Percentiles rank a stretch among this genome's conserved stretches.
These are phyloP conservation scores for Batkoa obscura DNA, from an alignment of 371 early-diverging fungal species.

Conservation along the genomic window DNA sequence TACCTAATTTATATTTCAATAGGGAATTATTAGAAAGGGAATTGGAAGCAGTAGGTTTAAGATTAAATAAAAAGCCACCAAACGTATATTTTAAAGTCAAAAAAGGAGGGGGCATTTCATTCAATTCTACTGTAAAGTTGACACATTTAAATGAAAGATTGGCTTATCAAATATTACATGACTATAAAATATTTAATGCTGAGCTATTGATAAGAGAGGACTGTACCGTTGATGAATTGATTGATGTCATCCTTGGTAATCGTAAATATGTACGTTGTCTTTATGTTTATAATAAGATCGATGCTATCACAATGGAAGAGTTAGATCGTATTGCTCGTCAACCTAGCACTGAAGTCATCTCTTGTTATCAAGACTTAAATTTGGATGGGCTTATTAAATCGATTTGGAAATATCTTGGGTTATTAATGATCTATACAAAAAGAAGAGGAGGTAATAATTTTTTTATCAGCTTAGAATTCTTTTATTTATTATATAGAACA, in stretches of 20 bases:
- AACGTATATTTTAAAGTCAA: constrained; percentile 94
- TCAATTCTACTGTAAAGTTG: constrained; percentile 79
- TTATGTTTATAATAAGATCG: constrained; percentile 98
- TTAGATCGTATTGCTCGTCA: constrained; percentile 75
- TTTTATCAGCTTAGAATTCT: not conserved
- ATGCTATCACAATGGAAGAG: constrained; percentile 91
- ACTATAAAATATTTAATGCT: constrained; percentile 95
- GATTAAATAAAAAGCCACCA: constrained; percentile 81
- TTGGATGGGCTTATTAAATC: constrained; percentile 79
- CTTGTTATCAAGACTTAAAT: constrained; percentile 88
- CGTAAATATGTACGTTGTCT: constrained; percentile 91
- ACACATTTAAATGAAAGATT: constrained; percentile 77
- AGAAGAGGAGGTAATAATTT: constrained; percentile 43
- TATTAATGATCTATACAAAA: constrained; percentile 96
- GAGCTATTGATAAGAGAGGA: constrained; percentile 97
- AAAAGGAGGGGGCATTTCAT: constrained; percentile 95
- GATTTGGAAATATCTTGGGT: constrained; percentile 72
- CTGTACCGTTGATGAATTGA: constrained; percentile 94
- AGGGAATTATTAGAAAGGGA: constrained; percentile 88
- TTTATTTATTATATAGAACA: too few relatives aligned
- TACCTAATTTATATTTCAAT: not conserved
- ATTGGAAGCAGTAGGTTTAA: constrained; percentile 95
- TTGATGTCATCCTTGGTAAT: constrained; percentile 96
- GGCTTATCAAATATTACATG: constrained; percentile 88
- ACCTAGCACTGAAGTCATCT: constrained; percentile 71